A percentile compares a stretch with the other conserved stretches of the same genome.
These are phyloP conservation scores for Austroboletus novae-zelandiae DNA, from an alignment of 1,284 basidiomycete genomes.

Conservation along the genomic window DNA sequence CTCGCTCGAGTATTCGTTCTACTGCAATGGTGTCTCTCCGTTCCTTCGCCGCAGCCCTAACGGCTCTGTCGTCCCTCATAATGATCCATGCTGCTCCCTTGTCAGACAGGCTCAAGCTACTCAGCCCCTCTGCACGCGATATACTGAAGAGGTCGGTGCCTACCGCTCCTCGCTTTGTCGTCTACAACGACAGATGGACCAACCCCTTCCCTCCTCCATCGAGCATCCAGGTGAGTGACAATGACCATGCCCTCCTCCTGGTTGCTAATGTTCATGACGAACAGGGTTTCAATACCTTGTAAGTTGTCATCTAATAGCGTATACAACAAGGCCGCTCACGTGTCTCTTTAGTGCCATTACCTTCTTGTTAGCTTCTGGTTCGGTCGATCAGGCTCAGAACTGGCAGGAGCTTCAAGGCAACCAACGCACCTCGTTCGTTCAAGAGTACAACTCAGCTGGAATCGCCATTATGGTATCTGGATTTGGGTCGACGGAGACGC, in stretches of 20 bases:
- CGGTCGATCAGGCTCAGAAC: slow-evolving; percentile 47
- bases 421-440: slow-evolving; percentile 43
- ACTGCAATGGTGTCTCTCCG: slow-evolving; percentile 21
- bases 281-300: slow-evolving; percentile 45
- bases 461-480: slow-evolving; percentile 56
- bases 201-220: slow-evolving; percentile 41
- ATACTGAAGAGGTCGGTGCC: slow-evolving; percentile 42
- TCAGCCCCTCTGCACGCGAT: slow-evolving; percentile 34
- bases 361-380: slow-evolving; percentile 49
- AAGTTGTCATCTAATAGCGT: neutral
- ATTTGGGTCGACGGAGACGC: slow-evolving; percentile 47
- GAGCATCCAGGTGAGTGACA: slow-evolving; percentile 36
- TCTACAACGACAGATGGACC: slow-evolving; percentile 47
- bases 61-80: slow-evolving; percentile 14
- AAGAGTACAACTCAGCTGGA: slow-evolving; percentile 53
- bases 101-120: slow-evolving; percentile 13
- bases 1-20: slow-evolving; percentile 1
- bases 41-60: slow-evolving; percentile 4
- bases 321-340: neutral
- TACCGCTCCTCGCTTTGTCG: slow-evolving; percentile 49
- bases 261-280: slow-evolving; percentile 1
- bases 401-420: slow-evolving; percentile 42
- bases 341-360: slow-evolving; percentile 39
- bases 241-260: neutral
- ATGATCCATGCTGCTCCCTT: slow-evolving; percentile 17